Evolutionary conservation across 148 eudicot species (phyloP).

Genomic region (Polygonum aviculare): DNA sequence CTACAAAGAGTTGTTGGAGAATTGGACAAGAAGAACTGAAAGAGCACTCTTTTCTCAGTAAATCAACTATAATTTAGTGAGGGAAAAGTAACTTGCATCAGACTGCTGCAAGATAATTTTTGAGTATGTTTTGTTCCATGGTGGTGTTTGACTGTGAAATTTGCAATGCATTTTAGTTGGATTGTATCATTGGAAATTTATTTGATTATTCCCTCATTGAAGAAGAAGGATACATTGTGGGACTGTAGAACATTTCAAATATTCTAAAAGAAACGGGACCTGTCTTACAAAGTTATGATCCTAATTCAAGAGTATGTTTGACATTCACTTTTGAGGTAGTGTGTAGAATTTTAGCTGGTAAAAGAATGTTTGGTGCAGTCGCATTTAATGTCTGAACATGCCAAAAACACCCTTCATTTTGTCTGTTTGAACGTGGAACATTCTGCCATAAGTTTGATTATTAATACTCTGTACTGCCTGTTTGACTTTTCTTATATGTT

Average conservation of each 20-base stretch:
- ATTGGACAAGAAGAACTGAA: neutral
- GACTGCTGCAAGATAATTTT: neutral
- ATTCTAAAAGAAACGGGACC: neutral
- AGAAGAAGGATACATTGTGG: neutral
- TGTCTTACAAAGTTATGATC: neutral
- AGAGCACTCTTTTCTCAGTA: neutral
- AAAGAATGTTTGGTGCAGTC: neutral
- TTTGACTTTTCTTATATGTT: conserved; percentile 1
- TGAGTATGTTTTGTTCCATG: neutral
- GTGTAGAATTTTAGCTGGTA: neutral
- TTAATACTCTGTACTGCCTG: neutral
- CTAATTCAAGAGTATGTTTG: neutral
- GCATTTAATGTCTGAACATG: neutral
- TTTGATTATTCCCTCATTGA: neutral
- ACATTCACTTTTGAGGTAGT: neutral
- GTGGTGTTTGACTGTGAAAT: neutral
- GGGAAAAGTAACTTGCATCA: neutral
- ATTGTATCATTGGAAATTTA: neutral
- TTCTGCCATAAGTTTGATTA: neutral
- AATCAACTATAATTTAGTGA: neutral
- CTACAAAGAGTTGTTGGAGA: neutral
- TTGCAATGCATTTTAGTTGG: neutral
- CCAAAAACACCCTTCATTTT: neutral
- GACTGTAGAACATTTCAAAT: neutral
- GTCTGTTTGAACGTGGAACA: neutral